Evolutionary conservation across 176 grass and related monocot genomes (phyloP).

Genomic region (Dactylis glomerata): DNA sequence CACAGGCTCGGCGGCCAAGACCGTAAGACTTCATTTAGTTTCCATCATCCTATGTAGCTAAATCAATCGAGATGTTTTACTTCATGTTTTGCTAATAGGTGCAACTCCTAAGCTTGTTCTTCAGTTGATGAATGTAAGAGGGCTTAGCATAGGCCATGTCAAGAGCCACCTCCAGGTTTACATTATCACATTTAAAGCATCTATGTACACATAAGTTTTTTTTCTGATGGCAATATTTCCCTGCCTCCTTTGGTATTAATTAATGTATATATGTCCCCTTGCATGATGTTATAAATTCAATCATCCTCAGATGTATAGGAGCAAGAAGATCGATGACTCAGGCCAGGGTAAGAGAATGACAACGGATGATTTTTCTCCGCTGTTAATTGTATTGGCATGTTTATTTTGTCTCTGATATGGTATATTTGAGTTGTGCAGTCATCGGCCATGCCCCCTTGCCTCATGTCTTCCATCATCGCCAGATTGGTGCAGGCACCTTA

Average conservation of each 20-base stretch:
- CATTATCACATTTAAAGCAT: background rate
- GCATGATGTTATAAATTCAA: background rate
- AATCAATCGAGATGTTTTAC: background rate
- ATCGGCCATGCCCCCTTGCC: conserved; percentile 36
- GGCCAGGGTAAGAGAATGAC: conserved; percentile 37
- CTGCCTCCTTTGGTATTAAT: background rate
- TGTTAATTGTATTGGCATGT: background rate
- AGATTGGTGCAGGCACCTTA: conserved; percentile 15
- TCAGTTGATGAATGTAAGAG: conserved; percentile 71
- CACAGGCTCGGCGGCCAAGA: conserved; percentile 70
- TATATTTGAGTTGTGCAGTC: background rate
- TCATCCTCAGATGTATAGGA: conserved; percentile 67
- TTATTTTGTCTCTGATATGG: background rate
- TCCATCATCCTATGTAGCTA: background rate
- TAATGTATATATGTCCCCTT: background rate
- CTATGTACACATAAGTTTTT: background rate
- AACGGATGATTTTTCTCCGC: background rate
- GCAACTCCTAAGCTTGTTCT: conserved; percentile 79
- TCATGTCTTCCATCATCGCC: conserved; percentile 17
- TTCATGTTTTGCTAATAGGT: conserved; percentile 12
- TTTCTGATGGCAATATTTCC: background rate
- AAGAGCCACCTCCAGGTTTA: conserved; percentile 78
- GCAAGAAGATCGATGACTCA: conserved; percentile 63
- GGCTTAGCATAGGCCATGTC: conserved; percentile 77
- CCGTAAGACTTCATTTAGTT: conserved; percentile 27